Evolutionary conservation across 2,329 filamentous ascomycete genomes (phyloP).

Genomic region (Penicillium sp.): DNA sequence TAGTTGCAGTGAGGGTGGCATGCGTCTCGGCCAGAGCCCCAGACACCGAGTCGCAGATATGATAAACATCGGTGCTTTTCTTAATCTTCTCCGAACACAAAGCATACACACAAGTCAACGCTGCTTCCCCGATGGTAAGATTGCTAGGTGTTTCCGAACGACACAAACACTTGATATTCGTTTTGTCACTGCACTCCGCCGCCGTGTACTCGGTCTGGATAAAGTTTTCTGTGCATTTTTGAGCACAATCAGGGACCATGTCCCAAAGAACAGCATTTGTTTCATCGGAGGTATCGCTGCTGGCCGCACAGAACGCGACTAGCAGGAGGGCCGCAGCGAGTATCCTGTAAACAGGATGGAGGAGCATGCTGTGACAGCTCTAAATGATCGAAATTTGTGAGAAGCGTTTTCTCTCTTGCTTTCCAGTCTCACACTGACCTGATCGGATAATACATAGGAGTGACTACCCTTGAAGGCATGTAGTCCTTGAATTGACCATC

Average conservation of each 20-base stretch:
- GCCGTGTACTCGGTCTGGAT: constrained; percentile 58
- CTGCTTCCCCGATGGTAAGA: constrained; percentile 71
- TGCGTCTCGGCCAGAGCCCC: constrained; percentile 37
- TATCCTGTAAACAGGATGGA: constrained; percentile 28
- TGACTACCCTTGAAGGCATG: constrained; percentile 27
- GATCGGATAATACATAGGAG: constrained; percentile 17
- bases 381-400: constrained; percentile 2
- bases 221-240: constrained; percentile 63
- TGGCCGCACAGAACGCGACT: constrained; percentile 24
- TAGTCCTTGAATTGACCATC: constrained; percentile 24
- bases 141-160: constrained; percentile 59
- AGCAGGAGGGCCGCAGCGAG: constrained; percentile 25
- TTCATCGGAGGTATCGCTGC: constrained; percentile 16
- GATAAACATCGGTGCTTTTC: constrained; percentile 47
- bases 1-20: constrained; percentile 39
- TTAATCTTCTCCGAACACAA: constrained; percentile 54
- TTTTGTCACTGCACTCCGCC: constrained; percentile 41
- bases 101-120: constrained; percentile 65
- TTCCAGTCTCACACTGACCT: constrained; percentile 15
- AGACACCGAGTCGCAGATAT: constrained; percentile 56
- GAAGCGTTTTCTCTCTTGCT: not conserved
- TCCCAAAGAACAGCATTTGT: constrained; percentile 34
- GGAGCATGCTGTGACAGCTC: constrained; percentile 38
- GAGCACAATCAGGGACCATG: constrained; percentile 61
- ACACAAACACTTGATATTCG: constrained; percentile 66